phyloP scores from a whole-genome alignment of 805 yeast species.

The Ogataea henricii region DNA sequence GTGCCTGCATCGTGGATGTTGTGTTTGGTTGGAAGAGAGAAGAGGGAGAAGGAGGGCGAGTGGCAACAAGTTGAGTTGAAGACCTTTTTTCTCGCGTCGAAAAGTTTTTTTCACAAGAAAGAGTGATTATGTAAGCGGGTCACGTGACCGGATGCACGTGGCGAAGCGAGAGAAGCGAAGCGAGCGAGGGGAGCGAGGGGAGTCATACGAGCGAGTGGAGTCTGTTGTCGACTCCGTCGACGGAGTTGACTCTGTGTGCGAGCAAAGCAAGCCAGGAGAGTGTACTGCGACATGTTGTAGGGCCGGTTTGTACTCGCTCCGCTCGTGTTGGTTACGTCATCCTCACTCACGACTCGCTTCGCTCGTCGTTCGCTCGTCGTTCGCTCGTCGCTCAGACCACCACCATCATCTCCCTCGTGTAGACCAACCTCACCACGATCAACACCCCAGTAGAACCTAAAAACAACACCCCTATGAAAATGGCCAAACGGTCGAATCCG shows the following conservation, averaged over 20 bases:
- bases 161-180: no score
- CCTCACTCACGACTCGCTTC: not conserved
- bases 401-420: constrained; percentile 8
- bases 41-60: not conserved
- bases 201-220: no score
- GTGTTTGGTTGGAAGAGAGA: not conserved
- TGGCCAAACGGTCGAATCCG: constrained; percentile 32
- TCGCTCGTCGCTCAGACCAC: constrained; percentile 1
- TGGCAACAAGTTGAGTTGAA: no score
- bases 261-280: no score
- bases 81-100: constrained; percentile 1
- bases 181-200: not conserved
- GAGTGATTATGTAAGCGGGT: constrained; percentile 1
- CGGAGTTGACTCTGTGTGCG: no score
- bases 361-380: not conserved
- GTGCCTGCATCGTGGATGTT: constrained; percentile 63
- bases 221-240: no score
- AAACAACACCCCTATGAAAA: constrained; percentile 35
- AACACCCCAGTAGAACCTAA: constrained; percentile 19
- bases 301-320: no score
- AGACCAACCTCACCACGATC: constrained; percentile 7
- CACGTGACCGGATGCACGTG: no score
- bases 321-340: no score
- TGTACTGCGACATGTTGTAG: no score
- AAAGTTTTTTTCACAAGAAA: not conserved